A percentile compares a stretch with the other conserved stretches of the same genome.
Conservation (phyloP, 2,329 filamentous ascomycete species). For the Neofusicoccum parvum region DNA sequence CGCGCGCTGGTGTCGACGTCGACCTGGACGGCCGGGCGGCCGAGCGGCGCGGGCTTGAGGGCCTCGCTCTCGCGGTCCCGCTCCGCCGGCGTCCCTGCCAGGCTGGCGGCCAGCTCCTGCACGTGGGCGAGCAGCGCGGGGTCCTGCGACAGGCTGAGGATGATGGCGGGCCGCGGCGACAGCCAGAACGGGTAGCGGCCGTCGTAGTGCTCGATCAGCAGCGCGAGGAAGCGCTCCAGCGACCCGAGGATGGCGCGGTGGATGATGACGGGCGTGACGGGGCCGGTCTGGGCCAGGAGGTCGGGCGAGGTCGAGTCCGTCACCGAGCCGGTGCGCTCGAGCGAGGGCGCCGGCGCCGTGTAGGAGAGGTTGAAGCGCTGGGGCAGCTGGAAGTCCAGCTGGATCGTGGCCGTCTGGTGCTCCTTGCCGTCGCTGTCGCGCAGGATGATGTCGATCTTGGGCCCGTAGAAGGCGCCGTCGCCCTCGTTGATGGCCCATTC, state of each 20-base stretch:
- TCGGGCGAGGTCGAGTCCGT: background rate
- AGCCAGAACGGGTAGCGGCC: constrained; percentile 88
- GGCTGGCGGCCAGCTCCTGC: constrained; percentile 40
- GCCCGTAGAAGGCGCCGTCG: constrained; percentile 88
- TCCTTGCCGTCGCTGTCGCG: constrained; percentile 76
- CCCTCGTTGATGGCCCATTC: constrained; percentile 76
- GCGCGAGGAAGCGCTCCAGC: constrained; percentile 79
- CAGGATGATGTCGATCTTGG: constrained; percentile 86
- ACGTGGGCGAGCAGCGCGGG: constrained; percentile 55
- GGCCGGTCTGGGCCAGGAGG: constrained; percentile 51
- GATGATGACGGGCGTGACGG: constrained; percentile 69
- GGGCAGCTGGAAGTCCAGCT: constrained; percentile 87
- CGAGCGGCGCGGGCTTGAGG: constrained; percentile 48
- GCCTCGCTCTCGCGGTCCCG: constrained; percentile 29
- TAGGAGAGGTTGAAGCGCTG: constrained; percentile 80
- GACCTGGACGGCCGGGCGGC: constrained; percentile 60
- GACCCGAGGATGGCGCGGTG: constrained; percentile 85
- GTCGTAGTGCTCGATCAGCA: constrained; percentile 80
- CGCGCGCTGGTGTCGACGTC: constrained; percentile 69
- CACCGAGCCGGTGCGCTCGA: constrained; percentile 43
- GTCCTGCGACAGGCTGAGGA: constrained; percentile 69
- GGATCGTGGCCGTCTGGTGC: constrained; percentile 85
- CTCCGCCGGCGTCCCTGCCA: constrained; percentile 32
- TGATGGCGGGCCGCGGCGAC: constrained; percentile 74
- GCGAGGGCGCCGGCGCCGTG: constrained; percentile 66